Conservation (phyloP, 192 early-diverging fungal genomes). For the Irineochytrium annulatum region DNA sequence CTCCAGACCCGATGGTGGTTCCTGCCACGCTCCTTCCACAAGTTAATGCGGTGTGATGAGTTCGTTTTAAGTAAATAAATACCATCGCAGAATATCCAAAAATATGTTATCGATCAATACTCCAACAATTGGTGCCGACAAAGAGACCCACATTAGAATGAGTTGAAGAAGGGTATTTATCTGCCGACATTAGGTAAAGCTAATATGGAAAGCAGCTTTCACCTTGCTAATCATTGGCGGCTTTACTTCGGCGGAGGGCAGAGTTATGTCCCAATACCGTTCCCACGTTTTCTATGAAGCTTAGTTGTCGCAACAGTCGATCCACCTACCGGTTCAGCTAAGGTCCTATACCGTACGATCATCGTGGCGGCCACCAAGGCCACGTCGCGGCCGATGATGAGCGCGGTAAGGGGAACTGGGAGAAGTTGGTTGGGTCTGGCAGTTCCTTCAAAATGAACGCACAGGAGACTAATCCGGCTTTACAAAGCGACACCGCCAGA, state of each 20-base stretch:
- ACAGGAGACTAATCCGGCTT: slow-evolving; percentile 71
- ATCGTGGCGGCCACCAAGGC: slow-evolving; percentile 73
- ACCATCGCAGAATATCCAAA: slow-evolving; percentile 61
- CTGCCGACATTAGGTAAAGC: slow-evolving; percentile 20
- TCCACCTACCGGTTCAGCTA: slow-evolving; percentile 71
- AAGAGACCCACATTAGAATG: slow-evolving; percentile 66
- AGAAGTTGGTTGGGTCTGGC: background rate
- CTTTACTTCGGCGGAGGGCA: slow-evolving; percentile 85
- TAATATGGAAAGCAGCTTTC: background rate
- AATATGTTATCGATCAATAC: slow-evolving; percentile 45
- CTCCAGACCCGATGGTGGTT: slow-evolving; percentile 16
- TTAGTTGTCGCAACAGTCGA: background rate
- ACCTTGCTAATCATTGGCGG: slow-evolving; percentile 85
- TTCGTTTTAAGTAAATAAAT: too few species aligned
- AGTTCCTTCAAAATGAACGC: background rate
- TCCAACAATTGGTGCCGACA: slow-evolving; percentile 71
- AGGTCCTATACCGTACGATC: slow-evolving; percentile 79
- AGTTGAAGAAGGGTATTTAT: slow-evolving; percentile 88
- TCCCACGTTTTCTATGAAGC: slow-evolving; percentile 66
- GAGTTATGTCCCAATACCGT: slow-evolving; percentile 85
- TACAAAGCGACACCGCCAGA: slow-evolving; percentile 72
- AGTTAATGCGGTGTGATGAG: too few species aligned
- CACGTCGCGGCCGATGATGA: slow-evolving; percentile 85
- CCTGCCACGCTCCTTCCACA: too few species aligned
- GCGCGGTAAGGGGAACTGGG: slow-evolving; percentile 57